Evolutionary conservation across 176 grass and related monocot species (phyloP), one percentile per base, ranked within the genome.

Genomic region (Eragrostis nindensis): DNA sequence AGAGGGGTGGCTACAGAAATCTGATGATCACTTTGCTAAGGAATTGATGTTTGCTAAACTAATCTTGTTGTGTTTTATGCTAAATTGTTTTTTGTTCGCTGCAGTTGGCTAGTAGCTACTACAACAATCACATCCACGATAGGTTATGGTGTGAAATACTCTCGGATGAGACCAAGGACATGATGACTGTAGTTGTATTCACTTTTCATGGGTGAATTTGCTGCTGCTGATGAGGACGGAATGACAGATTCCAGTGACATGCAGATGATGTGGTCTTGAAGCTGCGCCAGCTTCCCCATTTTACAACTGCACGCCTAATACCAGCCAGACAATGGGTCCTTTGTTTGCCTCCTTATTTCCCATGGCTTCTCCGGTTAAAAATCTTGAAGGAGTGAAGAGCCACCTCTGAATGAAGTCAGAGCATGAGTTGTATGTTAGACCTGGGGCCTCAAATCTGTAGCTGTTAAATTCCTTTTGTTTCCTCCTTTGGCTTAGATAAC

Each of bases 51-150:
- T 38, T 82, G 12, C 73, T 62, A 27, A 27, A 68, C 57, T 84
- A 21, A 70, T 54, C 41, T 85, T 77, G 17, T 52, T 36, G 8
- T 39, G 11, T 36, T 75, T 48, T 73, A 47, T 85, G 77, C 66
- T 80, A 53, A 84, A 44, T 85, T 85, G 24, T 6, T 55, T n/a
- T 29, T 68, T 61, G 11, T 49, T 71, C 80, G 25, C 22, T 95
- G 92, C 83, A 95, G 95, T 79, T 98, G 88, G 92, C 75, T 95
- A 53, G 95, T 98, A 69, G 92, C 92, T 41, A 82, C 81, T 59
- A 98, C 92, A 76, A 98, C 95, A 25, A 76, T 85, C 57, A 80
- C 71, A 62, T 93, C 95, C 32, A 82, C 90, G 6, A 62, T 93
- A 79, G 88, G 89, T 32, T 98, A 95, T 88, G 92, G 90, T 66